Evolutionary conservation across 371 early-diverging fungal species (phyloP).

Genomic region (Mortierella sp.): DNA sequence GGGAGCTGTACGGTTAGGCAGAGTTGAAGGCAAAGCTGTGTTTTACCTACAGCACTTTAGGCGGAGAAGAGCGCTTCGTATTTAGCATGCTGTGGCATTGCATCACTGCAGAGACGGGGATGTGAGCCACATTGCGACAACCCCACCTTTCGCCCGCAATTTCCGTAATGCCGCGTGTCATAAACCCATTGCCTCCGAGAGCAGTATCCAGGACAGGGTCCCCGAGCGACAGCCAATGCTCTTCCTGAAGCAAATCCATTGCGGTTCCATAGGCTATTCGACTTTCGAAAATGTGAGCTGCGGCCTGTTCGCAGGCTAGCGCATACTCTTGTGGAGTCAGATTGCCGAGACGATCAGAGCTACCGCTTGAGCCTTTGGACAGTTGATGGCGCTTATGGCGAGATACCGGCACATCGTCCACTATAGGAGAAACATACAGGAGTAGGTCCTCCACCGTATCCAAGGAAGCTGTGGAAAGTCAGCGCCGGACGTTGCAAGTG

Average conservation of each 20-base stretch:
- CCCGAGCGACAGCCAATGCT: constrained; percentile 62
- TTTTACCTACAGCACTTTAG: constrained; percentile 79
- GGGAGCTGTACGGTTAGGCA: constrained; percentile 73
- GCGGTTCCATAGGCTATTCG: constrained; percentile 42
- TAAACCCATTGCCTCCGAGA: constrained; percentile 68
- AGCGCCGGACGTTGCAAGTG: neutral
- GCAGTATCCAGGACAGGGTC: constrained; percentile 62
- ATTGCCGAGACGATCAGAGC: constrained; percentile 32
- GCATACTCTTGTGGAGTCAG: constrained; percentile 30
- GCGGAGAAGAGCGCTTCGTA: neutral
- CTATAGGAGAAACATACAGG: constrained; percentile 30
- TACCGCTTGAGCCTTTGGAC: constrained; percentile 16
- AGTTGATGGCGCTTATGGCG: constrained; percentile 45
- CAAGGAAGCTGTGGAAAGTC: constrained; percentile 28
- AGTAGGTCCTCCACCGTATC: constrained; percentile 50
- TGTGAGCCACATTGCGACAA: neutral
- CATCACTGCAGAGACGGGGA: neutral
- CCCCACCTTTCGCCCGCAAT: constrained; percentile 70
- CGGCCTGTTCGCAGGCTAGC: constrained; percentile 31
- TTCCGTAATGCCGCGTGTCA: constrained; percentile 68
- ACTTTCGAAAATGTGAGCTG: constrained; percentile 24
- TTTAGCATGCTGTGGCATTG: no score
- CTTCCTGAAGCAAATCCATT: constrained; percentile 37
- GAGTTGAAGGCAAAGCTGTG: constrained; percentile 86
- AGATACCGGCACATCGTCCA: constrained; percentile 6